Evolutionary conservation across 768 basidiomycete genomes (phyloP).

Genomic region (Termitomyces sp.): DNA sequence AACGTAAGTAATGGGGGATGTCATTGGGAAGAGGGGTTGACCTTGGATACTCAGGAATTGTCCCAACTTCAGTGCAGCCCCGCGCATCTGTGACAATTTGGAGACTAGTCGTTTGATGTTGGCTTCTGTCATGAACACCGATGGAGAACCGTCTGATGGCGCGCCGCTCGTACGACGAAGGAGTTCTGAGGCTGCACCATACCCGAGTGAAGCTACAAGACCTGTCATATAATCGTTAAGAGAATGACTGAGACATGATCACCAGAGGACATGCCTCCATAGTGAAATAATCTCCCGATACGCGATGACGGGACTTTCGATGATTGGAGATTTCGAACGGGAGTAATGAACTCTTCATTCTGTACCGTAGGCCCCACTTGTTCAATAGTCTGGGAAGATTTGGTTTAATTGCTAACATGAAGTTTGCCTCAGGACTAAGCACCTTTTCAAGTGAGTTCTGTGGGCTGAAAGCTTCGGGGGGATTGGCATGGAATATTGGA

Average conservation of each 20-base stretch:
- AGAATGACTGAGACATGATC: not conserved
- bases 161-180: slow-evolving; percentile 57
- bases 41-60: slow-evolving; percentile 98
- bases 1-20: not conserved
- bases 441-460: not conserved
- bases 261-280: slow-evolving; percentile 57
- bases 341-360: slow-evolving; percentile 8
- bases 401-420: not conserved
- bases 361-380: not conserved
- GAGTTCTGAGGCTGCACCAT: slow-evolving; percentile 86
- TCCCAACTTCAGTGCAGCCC: slow-evolving; percentile 93
- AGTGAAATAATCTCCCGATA: slow-evolving; percentile 87
- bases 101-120: slow-evolving; percentile 87
- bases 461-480: not conserved
- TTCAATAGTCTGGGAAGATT: not conserved
- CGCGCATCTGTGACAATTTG: slow-evolving; percentile 93
- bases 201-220: slow-evolving; percentile 82
- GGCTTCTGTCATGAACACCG: slow-evolving; percentile 84
- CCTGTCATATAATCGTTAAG: slow-evolving; percentile 37
- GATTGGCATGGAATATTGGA: no score
- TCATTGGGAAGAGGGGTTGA: slow-evolving; percentile 13
- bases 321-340: slow-evolving; percentile 52
- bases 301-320: slow-evolving; percentile 90
- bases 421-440: not conserved
- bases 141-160: slow-evolving; percentile 28